A percentile compares a stretch with the other conserved stretches of the same genome.
phyloP scores from a whole-genome alignment of 331 rosid species.

The Saraca asoca region DNA sequence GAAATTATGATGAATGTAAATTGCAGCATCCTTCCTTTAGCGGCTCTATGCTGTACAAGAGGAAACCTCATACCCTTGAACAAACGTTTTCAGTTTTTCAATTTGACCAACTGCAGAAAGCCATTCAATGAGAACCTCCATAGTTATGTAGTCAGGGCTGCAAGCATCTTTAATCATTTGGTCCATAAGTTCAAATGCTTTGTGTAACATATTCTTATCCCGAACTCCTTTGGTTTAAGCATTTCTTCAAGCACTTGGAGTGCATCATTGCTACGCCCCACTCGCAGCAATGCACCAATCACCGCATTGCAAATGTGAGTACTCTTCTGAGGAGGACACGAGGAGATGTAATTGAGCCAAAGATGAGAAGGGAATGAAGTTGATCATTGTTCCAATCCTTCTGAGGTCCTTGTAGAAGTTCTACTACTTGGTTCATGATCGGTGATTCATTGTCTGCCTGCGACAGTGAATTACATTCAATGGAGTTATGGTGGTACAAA shows the following conservation, averaged over 20 bases:
- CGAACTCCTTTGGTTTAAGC: slow-evolving; percentile 58
- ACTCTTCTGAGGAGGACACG: slow-evolving; percentile 42
- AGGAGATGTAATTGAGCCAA: slow-evolving; percentile 36
- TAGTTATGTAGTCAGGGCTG: slow-evolving; percentile 67
- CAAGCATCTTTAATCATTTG: slow-evolving; percentile 71
- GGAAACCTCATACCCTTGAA: slow-evolving; percentile 52
- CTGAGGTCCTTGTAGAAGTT: slow-evolving; percentile 49
- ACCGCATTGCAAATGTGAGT: slow-evolving; percentile 50
- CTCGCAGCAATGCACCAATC: slow-evolving; percentile 38
- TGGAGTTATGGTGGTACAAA: slow-evolving; percentile 31
- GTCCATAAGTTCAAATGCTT: slow-evolving; percentile 71
- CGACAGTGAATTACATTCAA: slow-evolving; percentile 23
- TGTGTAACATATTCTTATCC: slow-evolving; percentile 49
- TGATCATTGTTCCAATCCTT: slow-evolving; percentile 41
- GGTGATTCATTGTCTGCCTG: slow-evolving; percentile 26
- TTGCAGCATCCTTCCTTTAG: neutral
- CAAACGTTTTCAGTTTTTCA: slow-evolving; percentile 51
- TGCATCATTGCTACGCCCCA: slow-evolving; percentile 47
- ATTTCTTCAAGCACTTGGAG: slow-evolving; percentile 69
- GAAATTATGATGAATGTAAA: neutral
- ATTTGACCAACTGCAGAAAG: slow-evolving; percentile 58
- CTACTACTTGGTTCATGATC: slow-evolving; percentile 36
- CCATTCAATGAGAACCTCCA: slow-evolving; percentile 86
- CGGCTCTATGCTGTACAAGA: slow-evolving; percentile 24
- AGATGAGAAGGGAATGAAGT: slow-evolving; percentile 53